Conservation (phyloP, 495 filamentous ascomycete genomes). For the Pyronema omphalodes region DNA sequence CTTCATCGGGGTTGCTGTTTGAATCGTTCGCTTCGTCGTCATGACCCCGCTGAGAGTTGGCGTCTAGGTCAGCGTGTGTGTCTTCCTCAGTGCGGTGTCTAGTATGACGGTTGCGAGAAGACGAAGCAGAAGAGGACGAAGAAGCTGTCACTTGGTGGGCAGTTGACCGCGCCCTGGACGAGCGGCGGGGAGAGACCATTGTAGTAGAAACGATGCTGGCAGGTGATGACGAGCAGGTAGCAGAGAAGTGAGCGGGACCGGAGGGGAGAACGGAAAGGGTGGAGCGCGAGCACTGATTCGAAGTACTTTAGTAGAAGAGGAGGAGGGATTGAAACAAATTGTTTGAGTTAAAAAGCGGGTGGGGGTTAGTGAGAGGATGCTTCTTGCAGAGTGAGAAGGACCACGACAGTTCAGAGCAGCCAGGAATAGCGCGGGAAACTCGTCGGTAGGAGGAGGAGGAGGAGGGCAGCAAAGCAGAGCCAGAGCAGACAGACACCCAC, state of each 20-base stretch:
- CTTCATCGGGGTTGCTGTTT: conserved; percentile 36
- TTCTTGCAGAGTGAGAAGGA: neutral
- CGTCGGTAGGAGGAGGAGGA: conserved; percentile 5
- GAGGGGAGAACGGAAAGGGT: neutral
- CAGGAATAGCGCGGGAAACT: conserved; percentile 11
- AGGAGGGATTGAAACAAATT: neutral
- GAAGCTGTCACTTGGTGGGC: conserved; percentile 33
- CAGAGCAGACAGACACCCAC: neutral
- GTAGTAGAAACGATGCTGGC: neutral
- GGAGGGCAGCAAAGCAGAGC: conserved; percentile 6
- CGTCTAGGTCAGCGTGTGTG: conserved; percentile 18
- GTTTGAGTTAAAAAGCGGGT: neutral
- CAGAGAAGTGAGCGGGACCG: neutral
- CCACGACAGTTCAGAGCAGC: neutral
- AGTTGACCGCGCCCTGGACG: conserved; percentile 69
- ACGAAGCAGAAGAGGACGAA: conserved; percentile 56
- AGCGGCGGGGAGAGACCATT: conserved; percentile 58
- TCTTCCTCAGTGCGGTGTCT: conserved; percentile 14
- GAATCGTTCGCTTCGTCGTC: conserved; percentile 45
- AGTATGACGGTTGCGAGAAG: conserved; percentile 35
- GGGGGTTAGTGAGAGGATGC: neutral
- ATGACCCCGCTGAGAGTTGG: conserved; percentile 39
- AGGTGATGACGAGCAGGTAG: conserved; percentile 1
- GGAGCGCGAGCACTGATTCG: neutral
- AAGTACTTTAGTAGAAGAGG: neutral